Percentiles rank a stretch among this genome's conserved stretches.
phyloP scores from a whole-genome alignment of 2,329 filamentous ascomycete species.

The Neonectria punicea region DNA sequence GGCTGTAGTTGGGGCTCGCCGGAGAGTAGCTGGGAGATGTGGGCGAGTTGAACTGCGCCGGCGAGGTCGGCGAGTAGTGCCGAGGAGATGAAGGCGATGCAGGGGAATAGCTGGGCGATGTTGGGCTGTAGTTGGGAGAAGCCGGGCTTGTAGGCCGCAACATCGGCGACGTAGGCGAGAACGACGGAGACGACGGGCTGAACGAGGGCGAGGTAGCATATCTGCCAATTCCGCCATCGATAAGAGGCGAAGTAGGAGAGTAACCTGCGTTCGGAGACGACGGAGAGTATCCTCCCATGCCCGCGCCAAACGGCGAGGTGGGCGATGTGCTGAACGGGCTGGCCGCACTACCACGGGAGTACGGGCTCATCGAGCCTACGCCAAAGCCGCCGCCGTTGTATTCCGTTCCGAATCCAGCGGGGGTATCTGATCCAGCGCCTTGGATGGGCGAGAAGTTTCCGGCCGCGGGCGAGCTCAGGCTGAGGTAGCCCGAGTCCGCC shows the following conservation, averaged over 20 bases:
- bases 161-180: slow-evolving; percentile 71
- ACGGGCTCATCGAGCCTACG: slow-evolving; percentile 70
- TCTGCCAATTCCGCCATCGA: slow-evolving; percentile 62
- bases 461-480: slow-evolving; percentile 70
- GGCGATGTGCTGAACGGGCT: slow-evolving; percentile 82
- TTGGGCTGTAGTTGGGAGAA: slow-evolving; percentile 72
- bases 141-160: slow-evolving; percentile 65
- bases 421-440: slow-evolving; percentile 76
- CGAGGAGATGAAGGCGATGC: slow-evolving; percentile 67
- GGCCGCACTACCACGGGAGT: slow-evolving; percentile 69
- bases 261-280: slow-evolving; percentile 79
- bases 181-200: slow-evolving; percentile 71
- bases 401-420: slow-evolving; percentile 72
- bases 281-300: slow-evolving; percentile 75
- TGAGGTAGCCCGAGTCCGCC: slow-evolving; percentile 74
- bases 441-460: slow-evolving; percentile 83
- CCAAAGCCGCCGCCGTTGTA: slow-evolving; percentile 65
- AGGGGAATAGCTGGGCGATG: slow-evolving; percentile 73
- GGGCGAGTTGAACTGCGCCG: slow-evolving; percentile 76
- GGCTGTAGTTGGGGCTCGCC: slow-evolving; percentile 77
- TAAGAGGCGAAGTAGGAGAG: slow-evolving; percentile 79
- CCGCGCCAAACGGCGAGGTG: slow-evolving; percentile 69
- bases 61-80: slow-evolving; percentile 77
- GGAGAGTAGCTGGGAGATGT: slow-evolving; percentile 79
- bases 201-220: slow-evolving; percentile 71